phyloP scores from a whole-genome alignment of 2,329 filamentous ascomycete genomes.

The Fusarium proliferatum region DNA sequence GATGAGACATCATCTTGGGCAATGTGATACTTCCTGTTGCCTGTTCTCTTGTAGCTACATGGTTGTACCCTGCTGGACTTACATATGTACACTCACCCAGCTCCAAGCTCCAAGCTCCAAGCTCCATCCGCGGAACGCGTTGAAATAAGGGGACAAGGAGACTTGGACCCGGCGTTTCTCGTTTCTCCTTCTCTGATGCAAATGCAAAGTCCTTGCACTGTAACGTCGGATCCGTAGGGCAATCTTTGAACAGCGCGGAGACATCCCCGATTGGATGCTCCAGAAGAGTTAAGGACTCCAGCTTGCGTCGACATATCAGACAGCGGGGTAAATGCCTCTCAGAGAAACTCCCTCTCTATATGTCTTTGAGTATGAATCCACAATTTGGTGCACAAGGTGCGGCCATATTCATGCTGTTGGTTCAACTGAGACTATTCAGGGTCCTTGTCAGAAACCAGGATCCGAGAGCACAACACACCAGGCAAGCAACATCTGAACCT shows the following conservation, averaged over 20 bases:
- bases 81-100: background rate
- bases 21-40: background rate
- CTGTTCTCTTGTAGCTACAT: background rate
- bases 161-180: background rate
- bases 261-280: conserved; percentile 17
- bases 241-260: background rate
- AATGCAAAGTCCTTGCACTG: background rate
- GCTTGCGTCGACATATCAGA: conserved; percentile 1
- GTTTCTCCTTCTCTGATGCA: background rate
- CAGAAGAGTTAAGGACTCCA: background rate
- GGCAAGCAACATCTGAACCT: background rate
- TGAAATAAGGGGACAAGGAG: background rate
- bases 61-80: background rate
- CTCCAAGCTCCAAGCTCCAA: background rate
- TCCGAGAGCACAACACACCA: background rate
- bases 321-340: background rate
- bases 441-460: background rate
- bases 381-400: conserved; percentile 7
- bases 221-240: background rate
- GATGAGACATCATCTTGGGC: background rate
- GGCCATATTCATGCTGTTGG: conserved; percentile 13
- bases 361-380: background rate
- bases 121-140: background rate
- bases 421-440: conserved; percentile 2
- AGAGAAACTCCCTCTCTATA: background rate